phyloP scores from a whole-genome alignment of 2,329 filamentous ascomycete species.

The Colletotrichum melonis region DNA sequence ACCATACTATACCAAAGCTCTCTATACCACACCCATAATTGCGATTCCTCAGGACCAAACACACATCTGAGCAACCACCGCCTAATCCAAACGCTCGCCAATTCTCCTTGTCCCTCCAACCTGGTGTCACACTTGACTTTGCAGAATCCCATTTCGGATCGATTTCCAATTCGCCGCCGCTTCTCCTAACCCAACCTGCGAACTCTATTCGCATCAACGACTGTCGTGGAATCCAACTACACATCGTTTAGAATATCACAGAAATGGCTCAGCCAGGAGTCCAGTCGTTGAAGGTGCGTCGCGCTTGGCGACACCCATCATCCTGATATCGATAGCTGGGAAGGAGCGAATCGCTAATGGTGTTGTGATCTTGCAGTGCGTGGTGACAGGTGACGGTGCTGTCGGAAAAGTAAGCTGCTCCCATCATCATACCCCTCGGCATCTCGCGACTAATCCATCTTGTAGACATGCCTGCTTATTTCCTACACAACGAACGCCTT shows the following conservation, averaged over 20 bases:
- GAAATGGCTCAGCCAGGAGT: conserved; percentile 86
- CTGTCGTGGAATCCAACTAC: conserved; percentile 16
- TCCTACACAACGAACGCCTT: conserved; percentile 99
- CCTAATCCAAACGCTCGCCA: conserved; percentile 20
- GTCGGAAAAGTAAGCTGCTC: conserved; percentile 86
- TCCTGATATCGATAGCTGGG: neutral
- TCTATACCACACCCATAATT: conserved; percentile 23
- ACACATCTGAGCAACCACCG: conserved; percentile 6
- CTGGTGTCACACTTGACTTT: conserved; percentile 21
- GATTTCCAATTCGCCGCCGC: conserved; percentile 30
- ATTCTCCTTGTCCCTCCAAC: conserved; percentile 24
- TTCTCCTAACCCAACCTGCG: conserved; percentile 10
- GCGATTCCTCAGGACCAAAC: conserved; percentile 18
- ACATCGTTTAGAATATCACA: neutral
- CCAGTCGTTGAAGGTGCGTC: conserved; percentile 87
- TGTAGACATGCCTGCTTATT: conserved; percentile 96
- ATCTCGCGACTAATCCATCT: conserved; percentile 36
- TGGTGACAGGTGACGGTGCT: conserved; percentile 98
- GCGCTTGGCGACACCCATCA: conserved; percentile 20
- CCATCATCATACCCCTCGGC: conserved; percentile 33
- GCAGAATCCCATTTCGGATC: conserved; percentile 17
- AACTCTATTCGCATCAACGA: conserved; percentile 31
- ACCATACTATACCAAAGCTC: conserved; percentile 20
- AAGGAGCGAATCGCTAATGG: conserved; percentile 6
- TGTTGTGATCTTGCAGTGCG: conserved; percentile 72